These are phyloP conservation scores for Aspergillaceae sp. DNA, from an alignment of 2,329 filamentous ascomycete genomes.

Conservation along the genomic window DNA sequence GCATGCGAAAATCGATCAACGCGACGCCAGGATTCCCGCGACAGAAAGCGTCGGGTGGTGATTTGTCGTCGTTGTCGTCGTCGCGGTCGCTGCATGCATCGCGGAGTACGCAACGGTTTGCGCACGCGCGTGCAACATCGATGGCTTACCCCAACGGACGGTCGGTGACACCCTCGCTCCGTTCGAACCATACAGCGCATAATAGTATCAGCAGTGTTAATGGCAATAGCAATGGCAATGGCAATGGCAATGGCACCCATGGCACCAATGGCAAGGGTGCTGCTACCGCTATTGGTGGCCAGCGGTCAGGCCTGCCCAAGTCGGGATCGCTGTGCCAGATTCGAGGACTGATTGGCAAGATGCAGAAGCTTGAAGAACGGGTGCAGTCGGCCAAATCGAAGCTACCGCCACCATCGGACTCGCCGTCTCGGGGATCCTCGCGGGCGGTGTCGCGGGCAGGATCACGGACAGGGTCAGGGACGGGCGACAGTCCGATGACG, in stretches of 20 bases:
- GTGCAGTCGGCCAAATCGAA: slow-evolving; percentile 89
- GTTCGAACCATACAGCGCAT: slow-evolving; percentile 11
- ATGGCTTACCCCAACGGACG: slow-evolving; percentile 43
- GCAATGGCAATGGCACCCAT: slow-evolving; percentile 28
- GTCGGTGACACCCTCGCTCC: slow-evolving; percentile 29
- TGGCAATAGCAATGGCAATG: slow-evolving; percentile 29
- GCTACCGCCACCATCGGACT: slow-evolving; percentile 69
- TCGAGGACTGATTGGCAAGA: slow-evolving; percentile 85
- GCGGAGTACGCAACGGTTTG: slow-evolving; percentile 25
- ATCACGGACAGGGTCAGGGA: slow-evolving; percentile 51
- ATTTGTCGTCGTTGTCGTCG: slow-evolving; percentile 37
- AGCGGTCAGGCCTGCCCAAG: slow-evolving; percentile 41
- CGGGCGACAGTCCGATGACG: slow-evolving; percentile 44
- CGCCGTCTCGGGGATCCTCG: slow-evolving; percentile 74
- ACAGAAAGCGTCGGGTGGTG: slow-evolving; percentile 38
- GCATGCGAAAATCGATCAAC: slow-evolving; percentile 46
- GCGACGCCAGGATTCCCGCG: slow-evolving; percentile 43
- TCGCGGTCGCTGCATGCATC: slow-evolving; percentile 40
- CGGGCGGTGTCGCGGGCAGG: slow-evolving; percentile 43
- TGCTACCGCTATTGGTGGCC: slow-evolving; percentile 39
- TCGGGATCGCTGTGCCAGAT: slow-evolving; percentile 82
- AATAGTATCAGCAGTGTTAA: slow-evolving; percentile 9
- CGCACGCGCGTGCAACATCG: slow-evolving; percentile 52
- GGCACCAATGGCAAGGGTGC: too few relatives aligned
- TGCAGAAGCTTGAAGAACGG: slow-evolving; percentile 90